phyloP scores from a whole-genome alignment of 305 asterid species.

The Stenogyne calaminthoides region DNA sequence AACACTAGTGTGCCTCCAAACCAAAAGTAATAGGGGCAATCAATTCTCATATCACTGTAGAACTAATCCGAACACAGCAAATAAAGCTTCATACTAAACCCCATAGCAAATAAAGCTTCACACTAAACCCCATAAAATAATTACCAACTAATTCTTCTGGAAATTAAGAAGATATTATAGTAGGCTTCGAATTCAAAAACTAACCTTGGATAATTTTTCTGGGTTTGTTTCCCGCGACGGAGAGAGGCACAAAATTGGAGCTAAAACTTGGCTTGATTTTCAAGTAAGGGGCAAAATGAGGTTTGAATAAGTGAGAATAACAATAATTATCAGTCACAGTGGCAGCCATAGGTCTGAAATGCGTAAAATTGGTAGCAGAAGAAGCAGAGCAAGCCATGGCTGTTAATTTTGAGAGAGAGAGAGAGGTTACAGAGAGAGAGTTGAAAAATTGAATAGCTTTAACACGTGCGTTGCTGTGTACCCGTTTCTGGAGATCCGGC shows the following conservation, averaged over 20 bases:
- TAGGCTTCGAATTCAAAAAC: neutral
- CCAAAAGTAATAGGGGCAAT: neutral
- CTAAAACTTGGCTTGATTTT: constrained; percentile 41
- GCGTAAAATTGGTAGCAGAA: constrained; percentile 26
- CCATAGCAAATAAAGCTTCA: neutral
- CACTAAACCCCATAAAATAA: neutral
- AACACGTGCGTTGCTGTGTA: neutral
- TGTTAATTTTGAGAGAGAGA: constrained; percentile 14
- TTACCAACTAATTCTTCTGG: constrained; percentile 11
- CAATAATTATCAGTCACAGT: constrained; percentile 18
- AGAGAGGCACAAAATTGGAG: constrained; percentile 42
- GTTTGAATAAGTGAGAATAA: constrained; percentile 26
- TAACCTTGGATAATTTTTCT: constrained; percentile 48
- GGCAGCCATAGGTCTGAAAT: constrained; percentile 31
- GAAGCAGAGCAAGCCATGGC: constrained; percentile 40
- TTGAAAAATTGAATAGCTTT: constrained; percentile 17
- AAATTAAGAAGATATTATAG: neutral
- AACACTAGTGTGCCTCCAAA: neutral
- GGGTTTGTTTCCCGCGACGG: constrained; percentile 41
- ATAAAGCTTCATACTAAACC: no score
- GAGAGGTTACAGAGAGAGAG: neutral
- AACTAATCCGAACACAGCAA: constrained; percentile 1
- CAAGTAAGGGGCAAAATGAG: constrained; percentile 31
- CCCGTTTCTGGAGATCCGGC: constrained; percentile 23
- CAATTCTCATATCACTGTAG: neutral